Conservation (phyloP, 768 basidiomycete species). For the Omphalotus guepiniiformis region DNA sequence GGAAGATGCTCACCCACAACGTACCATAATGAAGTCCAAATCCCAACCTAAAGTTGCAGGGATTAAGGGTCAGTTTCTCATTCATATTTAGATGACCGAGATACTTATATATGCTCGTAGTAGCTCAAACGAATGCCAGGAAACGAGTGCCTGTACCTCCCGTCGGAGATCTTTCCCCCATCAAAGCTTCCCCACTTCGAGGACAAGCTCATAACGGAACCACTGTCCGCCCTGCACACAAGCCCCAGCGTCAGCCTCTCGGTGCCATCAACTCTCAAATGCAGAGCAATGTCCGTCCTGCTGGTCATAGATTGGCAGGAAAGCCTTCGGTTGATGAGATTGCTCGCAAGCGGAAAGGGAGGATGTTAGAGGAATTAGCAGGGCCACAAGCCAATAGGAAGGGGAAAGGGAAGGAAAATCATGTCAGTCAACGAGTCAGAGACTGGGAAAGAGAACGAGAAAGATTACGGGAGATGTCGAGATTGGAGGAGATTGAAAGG, state of each 20-base stretch:
- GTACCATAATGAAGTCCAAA: constrained; percentile 31
- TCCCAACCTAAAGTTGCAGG: constrained; percentile 41
- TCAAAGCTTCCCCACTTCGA: constrained; percentile 49
- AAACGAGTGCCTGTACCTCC: constrained; percentile 34
- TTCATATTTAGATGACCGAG: neutral
- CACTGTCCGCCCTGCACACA: constrained; percentile 13
- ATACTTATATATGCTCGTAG: neutral
- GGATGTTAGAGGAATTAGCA: constrained; percentile 38
- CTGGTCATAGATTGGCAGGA: neutral
- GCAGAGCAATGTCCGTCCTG: constrained; percentile 2
- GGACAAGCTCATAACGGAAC: constrained; percentile 6
- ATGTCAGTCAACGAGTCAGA: constrained; percentile 56
- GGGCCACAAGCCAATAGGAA: constrained; percentile 18
- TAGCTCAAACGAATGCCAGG: constrained; percentile 27
- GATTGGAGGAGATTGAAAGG: constrained; percentile 52
- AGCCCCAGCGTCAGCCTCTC: constrained; percentile 27
- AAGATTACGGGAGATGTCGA: constrained; percentile 64
- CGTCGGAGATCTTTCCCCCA: constrained; percentile 41
- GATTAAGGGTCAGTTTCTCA: constrained; percentile 28
- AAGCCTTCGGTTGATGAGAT: constrained; percentile 12
- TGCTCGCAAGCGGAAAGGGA: constrained; percentile 22
- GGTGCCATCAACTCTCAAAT: constrained; percentile 16
- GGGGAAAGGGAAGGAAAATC: constrained; percentile 34
- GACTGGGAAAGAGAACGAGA: constrained; percentile 76
- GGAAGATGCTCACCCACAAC: constrained; percentile 12